These are phyloP conservation scores for Prunus salicina DNA, from an alignment of 306 rosid genomes.

Conservation along the genomic window DNA sequence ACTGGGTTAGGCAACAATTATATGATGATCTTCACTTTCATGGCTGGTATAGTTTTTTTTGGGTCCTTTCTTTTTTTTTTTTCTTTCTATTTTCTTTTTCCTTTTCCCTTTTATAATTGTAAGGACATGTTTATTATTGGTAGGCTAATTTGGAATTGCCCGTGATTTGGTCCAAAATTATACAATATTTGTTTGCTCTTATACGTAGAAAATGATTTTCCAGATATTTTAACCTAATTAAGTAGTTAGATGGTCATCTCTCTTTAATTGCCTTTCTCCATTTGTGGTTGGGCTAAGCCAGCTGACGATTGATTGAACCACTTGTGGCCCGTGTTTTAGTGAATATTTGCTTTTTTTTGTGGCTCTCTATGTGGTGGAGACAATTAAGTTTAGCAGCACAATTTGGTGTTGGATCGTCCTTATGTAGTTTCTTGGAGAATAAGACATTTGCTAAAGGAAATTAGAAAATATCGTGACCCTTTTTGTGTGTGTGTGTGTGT, in stretches of 20 bases:
- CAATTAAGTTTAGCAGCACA: slow-evolving; percentile 37
- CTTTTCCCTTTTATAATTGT: slow-evolving; percentile 11
- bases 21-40: background rate
- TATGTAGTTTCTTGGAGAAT: slow-evolving; percentile 23
- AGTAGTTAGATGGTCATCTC: slow-evolving; percentile 1
- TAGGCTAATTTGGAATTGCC: slow-evolving; percentile 25
- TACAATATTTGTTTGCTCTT: slow-evolving; percentile 16
- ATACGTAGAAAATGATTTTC: background rate
- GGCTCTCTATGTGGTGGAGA: slow-evolving; percentile 17
- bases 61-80: background rate
- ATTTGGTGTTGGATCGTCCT: slow-evolving; percentile 36
- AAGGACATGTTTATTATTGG: slow-evolving; percentile 20
- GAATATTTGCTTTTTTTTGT: slow-evolving; percentile 5
- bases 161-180: slow-evolving; percentile 13
- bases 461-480: slow-evolving; percentile 26
- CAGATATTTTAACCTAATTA: background rate
- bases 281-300: slow-evolving; percentile 1
- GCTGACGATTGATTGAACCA: slow-evolving; percentile 27
- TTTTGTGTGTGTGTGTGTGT: background rate
- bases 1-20: slow-evolving; percentile 23
- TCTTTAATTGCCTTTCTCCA: slow-evolving; percentile 2
- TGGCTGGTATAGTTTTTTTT: slow-evolving; percentile 10
- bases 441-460: slow-evolving; percentile 22
- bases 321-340: slow-evolving; percentile 29
- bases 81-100: too few species aligned